phyloP scores from a whole-genome alignment of 768 basidiomycete species.

The Boletus reticulatus region DNA sequence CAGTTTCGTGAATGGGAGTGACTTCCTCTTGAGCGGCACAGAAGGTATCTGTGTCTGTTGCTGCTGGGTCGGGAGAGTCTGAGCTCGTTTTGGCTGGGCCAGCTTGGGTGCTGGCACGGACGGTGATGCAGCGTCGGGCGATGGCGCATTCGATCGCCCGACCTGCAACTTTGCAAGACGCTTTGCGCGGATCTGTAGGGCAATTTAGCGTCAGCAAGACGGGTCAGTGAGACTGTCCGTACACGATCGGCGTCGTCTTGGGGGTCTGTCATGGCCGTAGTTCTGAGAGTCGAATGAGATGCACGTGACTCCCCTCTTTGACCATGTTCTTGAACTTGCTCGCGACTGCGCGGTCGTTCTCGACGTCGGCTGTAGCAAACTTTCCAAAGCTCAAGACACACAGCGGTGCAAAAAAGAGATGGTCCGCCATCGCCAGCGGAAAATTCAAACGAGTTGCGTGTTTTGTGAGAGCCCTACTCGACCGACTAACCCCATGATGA shows the following conservation, averaged over 20 bases:
- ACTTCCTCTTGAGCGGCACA: constrained; percentile 49
- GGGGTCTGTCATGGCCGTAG: constrained; percentile 41
- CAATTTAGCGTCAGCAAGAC: neutral
- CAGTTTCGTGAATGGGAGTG: constrained; percentile 40
- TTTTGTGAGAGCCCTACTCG: neutral
- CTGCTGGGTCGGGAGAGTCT: constrained; percentile 19
- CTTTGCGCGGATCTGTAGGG: constrained; percentile 80
- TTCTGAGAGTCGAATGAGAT: neutral
- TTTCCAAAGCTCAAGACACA: constrained; percentile 82
- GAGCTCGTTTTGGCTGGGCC: constrained; percentile 36
- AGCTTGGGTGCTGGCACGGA: constrained; percentile 29
- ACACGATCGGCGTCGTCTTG: constrained; percentile 83
- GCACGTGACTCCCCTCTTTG: constrained; percentile 24
- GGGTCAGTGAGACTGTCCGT: constrained; percentile 13
- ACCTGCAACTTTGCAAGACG: constrained; percentile 82
- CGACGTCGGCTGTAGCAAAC: constrained; percentile 50
- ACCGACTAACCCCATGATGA: neutral
- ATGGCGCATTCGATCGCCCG: constrained; percentile 36
- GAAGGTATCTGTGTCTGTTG: constrained; percentile 30
- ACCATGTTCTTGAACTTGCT: constrained; percentile 27
- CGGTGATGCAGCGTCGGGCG: constrained; percentile 23
- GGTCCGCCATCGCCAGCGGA: constrained; percentile 66
- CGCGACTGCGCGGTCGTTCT: constrained; percentile 47
- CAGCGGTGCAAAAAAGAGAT: constrained; percentile 79
- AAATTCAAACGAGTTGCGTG: constrained; percentile 71